These are phyloP conservation scores for Apostasia ramifera DNA, from an alignment of 106 monocot species.

Conservation along the genomic window DNA sequence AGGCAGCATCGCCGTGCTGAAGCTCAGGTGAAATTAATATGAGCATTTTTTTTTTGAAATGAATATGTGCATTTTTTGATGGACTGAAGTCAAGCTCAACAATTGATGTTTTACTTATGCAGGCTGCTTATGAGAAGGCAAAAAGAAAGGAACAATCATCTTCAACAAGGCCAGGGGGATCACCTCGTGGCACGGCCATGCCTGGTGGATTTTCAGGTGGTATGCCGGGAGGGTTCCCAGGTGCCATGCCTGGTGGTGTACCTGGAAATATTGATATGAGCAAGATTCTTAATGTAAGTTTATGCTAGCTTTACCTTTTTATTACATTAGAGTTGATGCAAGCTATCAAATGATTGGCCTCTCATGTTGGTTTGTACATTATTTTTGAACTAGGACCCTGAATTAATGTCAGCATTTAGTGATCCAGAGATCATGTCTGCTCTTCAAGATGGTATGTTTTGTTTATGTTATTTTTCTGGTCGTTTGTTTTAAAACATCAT, in stretches of 20 bases:
- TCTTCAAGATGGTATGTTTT: constrained; percentile 78
- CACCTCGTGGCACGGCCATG: constrained; percentile 38
- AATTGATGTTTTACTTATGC: not conserved
- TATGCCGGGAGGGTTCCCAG: constrained; percentile 45
- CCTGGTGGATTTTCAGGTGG: constrained; percentile 40
- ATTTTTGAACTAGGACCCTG: constrained; percentile 61
- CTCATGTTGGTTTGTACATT: not conserved
- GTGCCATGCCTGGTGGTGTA: constrained; percentile 49
- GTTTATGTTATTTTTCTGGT: not conserved
- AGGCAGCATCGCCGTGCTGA: constrained; percentile 67
- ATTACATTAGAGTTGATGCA: not conserved
- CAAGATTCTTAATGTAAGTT: constrained; percentile 87
- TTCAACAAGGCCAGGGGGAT: constrained; percentile 45
- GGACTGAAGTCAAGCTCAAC: not conserved
- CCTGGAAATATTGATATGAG: constrained; percentile 91
- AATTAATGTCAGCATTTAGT: constrained; percentile 82
- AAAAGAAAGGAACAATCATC: constrained; percentile 84
- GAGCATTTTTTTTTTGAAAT: not conserved
- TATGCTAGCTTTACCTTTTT: not conserved
- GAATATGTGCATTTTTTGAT: not conserved
- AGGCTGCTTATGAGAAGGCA: constrained; percentile 97
- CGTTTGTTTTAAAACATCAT: not conserved
- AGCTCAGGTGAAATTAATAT: constrained; percentile 57
- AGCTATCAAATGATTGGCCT: not conserved
- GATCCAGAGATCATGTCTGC: constrained; percentile 97